Evolutionary conservation across 768 basidiomycete species (phyloP).

Genomic region (Agaricus subrufescens): DNA sequence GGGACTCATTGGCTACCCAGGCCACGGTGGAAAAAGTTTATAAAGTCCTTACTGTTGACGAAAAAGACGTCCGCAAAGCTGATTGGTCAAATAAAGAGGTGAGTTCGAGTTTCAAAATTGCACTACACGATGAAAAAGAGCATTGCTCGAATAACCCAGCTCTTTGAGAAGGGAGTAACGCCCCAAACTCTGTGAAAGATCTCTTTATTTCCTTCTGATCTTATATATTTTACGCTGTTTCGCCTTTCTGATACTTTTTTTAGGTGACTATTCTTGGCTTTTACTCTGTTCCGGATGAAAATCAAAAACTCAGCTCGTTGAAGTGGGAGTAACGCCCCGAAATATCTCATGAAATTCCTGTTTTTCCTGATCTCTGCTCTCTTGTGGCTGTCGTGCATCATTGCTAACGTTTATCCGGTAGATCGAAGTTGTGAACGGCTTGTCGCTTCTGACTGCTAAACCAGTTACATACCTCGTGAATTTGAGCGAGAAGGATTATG

Average conservation of each 20-base stretch:
- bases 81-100: slow-evolving; percentile 99
- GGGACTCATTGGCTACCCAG: slow-evolving; percentile 27
- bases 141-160: slow-evolving; percentile 65
- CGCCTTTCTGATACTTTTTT: background rate
- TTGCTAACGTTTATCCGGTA: slow-evolving; percentile 24
- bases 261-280: slow-evolving; percentile 6
- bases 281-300: slow-evolving; percentile 48
- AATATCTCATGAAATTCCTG: slow-evolving; percentile 60
- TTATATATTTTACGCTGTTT: slow-evolving; percentile 22
- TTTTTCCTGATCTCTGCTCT: slow-evolving; percentile 13
- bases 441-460: slow-evolving; percentile 92
- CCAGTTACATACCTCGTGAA: slow-evolving; percentile 98
- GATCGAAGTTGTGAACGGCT: slow-evolving; percentile 88
- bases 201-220: slow-evolving; percentile 40
- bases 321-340: slow-evolving; percentile 90
- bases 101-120: slow-evolving; percentile 19
- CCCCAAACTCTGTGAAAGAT: slow-evolving; percentile 72
- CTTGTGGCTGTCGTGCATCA: background rate
- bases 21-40: slow-evolving; percentile 83
- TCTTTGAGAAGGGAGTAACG: slow-evolving; percentile 94
- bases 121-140: slow-evolving; percentile 57
- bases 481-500: slow-evolving; percentile 88
- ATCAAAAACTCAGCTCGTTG: slow-evolving; percentile 88
- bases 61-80: slow-evolving; percentile 87
- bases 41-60: slow-evolving; percentile 71